Evolutionary conservation across 768 basidiomycete genomes (phyloP).

Genomic region (Pilatotrama ljubarskyi): DNA sequence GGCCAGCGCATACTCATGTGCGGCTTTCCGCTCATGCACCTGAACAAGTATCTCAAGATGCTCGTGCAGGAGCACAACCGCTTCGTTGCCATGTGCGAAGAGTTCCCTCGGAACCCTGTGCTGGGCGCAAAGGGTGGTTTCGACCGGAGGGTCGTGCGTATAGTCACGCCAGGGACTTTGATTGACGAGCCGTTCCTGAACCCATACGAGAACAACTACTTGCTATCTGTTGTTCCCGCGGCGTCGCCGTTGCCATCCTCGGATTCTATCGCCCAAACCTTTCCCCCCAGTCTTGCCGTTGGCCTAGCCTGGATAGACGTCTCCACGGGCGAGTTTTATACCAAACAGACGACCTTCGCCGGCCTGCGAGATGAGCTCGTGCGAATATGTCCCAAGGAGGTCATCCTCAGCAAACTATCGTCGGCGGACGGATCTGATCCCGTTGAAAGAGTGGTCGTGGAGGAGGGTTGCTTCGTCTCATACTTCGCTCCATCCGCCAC

Average conservation of each 20-base stretch:
- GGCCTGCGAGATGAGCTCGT: slow-evolving; percentile 78
- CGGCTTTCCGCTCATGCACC: slow-evolving; percentile 84
- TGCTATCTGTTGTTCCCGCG: slow-evolving; percentile 60
- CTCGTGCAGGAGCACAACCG: slow-evolving; percentile 81
- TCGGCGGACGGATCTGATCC: slow-evolving; percentile 43
- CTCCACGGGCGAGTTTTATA: slow-evolving; percentile 92
- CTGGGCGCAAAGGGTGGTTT: slow-evolving; percentile 59
- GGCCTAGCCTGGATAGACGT: slow-evolving; percentile 95
- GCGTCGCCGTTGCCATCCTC: not conserved
- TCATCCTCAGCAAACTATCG: slow-evolving; percentile 60
- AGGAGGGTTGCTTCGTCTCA: slow-evolving; percentile 58
- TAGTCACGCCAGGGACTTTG: slow-evolving; percentile 92
- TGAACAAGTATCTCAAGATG: slow-evolving; percentile 84
- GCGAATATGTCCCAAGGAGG: slow-evolving; percentile 78
- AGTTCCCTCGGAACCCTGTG: slow-evolving; percentile 59
- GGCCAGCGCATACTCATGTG: slow-evolving; percentile 76
- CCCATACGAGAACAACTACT: slow-evolving; percentile 85
- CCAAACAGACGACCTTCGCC: slow-evolving; percentile 55
- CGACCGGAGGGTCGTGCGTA: slow-evolving; percentile 79
- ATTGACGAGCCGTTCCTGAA: slow-evolving; percentile 90
- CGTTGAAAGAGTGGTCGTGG: slow-evolving; percentile 47
- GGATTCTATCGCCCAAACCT: not conserved
- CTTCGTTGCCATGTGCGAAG: slow-evolving; percentile 93
- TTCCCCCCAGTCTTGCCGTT: slow-evolving; percentile 24
- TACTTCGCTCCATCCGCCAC: slow-evolving; percentile 35